Evolutionary conservation across 2,329 filamentous ascomycete genomes (phyloP), one percentile per base, ranked within the genome.

Genomic region (Hypoxylon rubiginosum): DNA sequence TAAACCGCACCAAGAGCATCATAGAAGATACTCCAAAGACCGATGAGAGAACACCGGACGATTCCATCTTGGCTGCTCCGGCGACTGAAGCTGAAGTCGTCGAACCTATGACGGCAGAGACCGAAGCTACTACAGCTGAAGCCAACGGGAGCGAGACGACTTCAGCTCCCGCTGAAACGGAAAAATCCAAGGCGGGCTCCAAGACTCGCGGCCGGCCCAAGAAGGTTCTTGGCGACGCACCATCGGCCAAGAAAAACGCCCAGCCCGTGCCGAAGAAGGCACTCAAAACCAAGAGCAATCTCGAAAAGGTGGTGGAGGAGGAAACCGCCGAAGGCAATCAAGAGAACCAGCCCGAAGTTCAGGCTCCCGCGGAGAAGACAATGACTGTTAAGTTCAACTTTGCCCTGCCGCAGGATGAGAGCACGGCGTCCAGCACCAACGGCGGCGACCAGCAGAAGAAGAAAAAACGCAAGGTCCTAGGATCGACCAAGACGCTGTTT

Each of bases 401-500:
- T 60, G 62, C 48, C 43, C 50, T 71, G 34, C 62, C 69, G 34
- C 73, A 74, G 58, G 72, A 76, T 21, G 75, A 75, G 53, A 74
- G 69, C 51, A 67, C 65, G 10, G 64, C 69, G 21, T 68, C 72
- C 19, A 62, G 64, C 61, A 46, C 56, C 9, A 69, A 72, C 70
- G 30, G 81, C 4, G 73, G 39, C n/a, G 64, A 76, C 28, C 63
- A 84, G 68, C 81, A 78, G 6, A 86, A 84, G 78, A 90, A 88
- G 76, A 93, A 91, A 84, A 94, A 91, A 82, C 88, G 91, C 67
- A 94, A 93, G 79, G 80, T 93, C 4, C 82, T 92, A 1, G 88
- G 90, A 21, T 83, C 85, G 21, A 87, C 86, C 51, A 88, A 88
- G 68, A 92, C 88, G 2, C 76, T 96, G 5, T 93, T 95, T 71